Evolutionary conservation across 805 yeast genomes (phyloP), one percentile per base, ranked within the genome.

Genomic region (Hanseniaspora taiwanica): DNA sequence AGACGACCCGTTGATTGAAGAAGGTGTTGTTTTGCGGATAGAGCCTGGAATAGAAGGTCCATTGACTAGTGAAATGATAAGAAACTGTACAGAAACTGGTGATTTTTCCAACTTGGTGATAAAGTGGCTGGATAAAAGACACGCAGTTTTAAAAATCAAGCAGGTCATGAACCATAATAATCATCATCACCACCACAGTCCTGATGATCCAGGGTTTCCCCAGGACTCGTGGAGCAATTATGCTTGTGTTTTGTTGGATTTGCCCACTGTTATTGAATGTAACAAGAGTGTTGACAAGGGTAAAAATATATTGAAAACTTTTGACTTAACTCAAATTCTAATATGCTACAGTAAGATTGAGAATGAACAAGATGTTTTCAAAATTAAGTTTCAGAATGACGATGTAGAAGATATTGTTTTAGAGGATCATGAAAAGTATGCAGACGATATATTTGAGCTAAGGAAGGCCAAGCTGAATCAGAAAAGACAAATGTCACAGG

Each of bases 1-100:
- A 55, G 96, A 89, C 45, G 97, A 91, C 54, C 97, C 97, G 2
- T 62, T 85, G 45, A 64, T 85, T 9, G 96, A 91, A 53, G 94
- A 85, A 48, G 95, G 89, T 0, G 68, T 89, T 2, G 67, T 86
- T 1, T 58, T 89, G 35, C 68, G 98, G 40, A 76, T 89, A 63
- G 47, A 77, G 16, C 67, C 69, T 1, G 64, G 68, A 27, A 64
- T 71, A 4, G 84, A 78, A 44, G 66, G 71, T 8, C 79, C 80
- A 42, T 59, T 83, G 27, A 57, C 55, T 34, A 51, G 58, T 1
- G 94, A 83, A 43, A 74, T 72, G 44, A 72, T 89, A 8, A 75
- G 80, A 42, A 72, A 75, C 40, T 84, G 91, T 16, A 80, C 79
- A 9, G 94, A 82, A 40, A 64, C 73, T 14, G 85, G 87, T 5